Conservation (phyloP, 768 basidiomycete species). For the Udeniomyces megalosporus region DNA sequence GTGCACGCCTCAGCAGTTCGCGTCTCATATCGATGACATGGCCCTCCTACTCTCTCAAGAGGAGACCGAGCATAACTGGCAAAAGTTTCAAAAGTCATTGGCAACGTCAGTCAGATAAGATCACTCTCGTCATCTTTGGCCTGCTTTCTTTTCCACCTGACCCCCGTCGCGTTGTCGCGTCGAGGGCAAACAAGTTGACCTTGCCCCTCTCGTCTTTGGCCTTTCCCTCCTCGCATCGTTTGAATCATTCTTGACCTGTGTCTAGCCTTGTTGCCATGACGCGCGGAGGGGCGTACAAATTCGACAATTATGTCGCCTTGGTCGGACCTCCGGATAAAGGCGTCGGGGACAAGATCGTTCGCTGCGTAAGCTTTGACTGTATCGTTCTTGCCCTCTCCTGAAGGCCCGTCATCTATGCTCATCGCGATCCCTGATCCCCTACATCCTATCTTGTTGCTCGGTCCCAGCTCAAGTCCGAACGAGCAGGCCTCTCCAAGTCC, state of each 20-base stretch:
- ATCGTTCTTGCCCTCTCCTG: conserved; percentile 41
- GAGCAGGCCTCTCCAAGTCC: conserved; percentile 50
- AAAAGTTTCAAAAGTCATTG: conserved; percentile 39
- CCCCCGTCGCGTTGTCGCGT: too few relatives aligned
- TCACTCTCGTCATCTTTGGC: neutral
- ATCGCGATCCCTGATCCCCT: neutral
- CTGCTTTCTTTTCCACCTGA: neutral
- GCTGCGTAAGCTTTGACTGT: conserved; percentile 39
- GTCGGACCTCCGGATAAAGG: conserved; percentile 3
- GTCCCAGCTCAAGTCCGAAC: conserved; percentile 42
- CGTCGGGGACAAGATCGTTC: conserved; percentile 30
- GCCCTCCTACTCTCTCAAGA: conserved; percentile 17
- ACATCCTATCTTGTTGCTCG: too few relatives aligned
- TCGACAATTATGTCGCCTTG: conserved; percentile 24
- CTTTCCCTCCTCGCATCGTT: neutral
- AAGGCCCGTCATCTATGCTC: neutral
- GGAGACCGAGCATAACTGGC: conserved; percentile 72
- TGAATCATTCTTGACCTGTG: neutral
- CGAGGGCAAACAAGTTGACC: neutral
- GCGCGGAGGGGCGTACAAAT: conserved; percentile 40
- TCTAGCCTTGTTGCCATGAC: conserved; percentile 36
- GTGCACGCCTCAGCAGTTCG: conserved; percentile 19
- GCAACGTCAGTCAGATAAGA: conserved; percentile 1
- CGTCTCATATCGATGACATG: conserved; percentile 18
- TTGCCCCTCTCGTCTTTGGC: neutral